Evolutionary conservation across 495 filamentous ascomycete genomes (phyloP).

Genomic region (Astrocystis sublimbata): DNA sequence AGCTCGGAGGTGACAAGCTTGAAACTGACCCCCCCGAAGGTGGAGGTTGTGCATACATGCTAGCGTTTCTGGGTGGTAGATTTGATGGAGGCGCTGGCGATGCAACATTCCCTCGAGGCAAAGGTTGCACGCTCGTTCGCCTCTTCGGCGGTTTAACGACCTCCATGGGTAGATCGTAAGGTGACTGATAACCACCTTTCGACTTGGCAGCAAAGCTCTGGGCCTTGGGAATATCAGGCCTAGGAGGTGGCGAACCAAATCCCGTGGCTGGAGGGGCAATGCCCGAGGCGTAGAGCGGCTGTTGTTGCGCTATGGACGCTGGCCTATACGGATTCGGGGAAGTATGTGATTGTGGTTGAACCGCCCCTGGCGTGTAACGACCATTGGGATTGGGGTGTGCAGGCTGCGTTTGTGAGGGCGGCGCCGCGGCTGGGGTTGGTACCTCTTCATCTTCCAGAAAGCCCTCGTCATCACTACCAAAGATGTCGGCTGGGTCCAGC

Average conservation of each 20-base stretch:
- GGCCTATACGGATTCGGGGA: slow-evolving; percentile 40
- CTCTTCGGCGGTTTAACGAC: slow-evolving; percentile 69
- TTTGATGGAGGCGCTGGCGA: slow-evolving; percentile 47
- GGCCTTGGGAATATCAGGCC: slow-evolving; percentile 52
- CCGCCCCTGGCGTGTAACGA: slow-evolving; percentile 37
- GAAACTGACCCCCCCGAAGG: slow-evolving; percentile 35
- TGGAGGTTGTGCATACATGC: slow-evolving; percentile 49
- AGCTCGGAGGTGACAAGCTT: slow-evolving; percentile 35
- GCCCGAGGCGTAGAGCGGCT: slow-evolving; percentile 38
- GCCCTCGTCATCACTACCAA: slow-evolving; percentile 72
- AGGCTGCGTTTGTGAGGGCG: slow-evolving; percentile 28
- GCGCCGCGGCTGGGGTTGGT: slow-evolving; percentile 16
- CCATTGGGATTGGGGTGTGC: slow-evolving; percentile 38
- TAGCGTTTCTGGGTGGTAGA: slow-evolving; percentile 62
- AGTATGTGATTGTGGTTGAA: slow-evolving; percentile 30
- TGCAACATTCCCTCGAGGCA: slow-evolving; percentile 31
- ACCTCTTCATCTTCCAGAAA: slow-evolving; percentile 63
- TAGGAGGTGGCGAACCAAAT: slow-evolving; percentile 42
- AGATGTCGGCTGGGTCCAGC: slow-evolving; percentile 57
- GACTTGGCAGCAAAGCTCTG: slow-evolving; percentile 85
- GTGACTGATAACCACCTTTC: slow-evolving; percentile 88
- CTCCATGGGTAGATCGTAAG: slow-evolving; percentile 93
- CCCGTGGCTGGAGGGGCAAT: slow-evolving; percentile 46
- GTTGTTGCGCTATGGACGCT: slow-evolving; percentile 29
- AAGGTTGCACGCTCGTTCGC: slow-evolving; percentile 49